Evolutionary conservation across 2,329 filamentous ascomycete species (phyloP), one percentile per base, ranked within the genome.

Genomic region (Cordyceps cicadae): DNA sequence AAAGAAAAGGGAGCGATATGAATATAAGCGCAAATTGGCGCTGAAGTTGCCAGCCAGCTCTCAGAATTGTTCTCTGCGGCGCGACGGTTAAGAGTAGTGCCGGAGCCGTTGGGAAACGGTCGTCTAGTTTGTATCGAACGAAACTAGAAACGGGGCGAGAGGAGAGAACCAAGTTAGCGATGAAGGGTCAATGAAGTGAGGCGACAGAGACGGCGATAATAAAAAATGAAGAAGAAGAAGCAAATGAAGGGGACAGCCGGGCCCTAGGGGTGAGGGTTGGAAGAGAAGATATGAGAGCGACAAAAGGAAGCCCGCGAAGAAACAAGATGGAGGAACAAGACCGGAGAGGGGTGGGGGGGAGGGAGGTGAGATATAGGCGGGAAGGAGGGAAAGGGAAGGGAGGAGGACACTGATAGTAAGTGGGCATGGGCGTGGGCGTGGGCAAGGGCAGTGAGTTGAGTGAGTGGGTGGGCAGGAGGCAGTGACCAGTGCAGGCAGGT

Each of bases 241-340:
- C 67, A 68, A 70, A 69, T 67, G 67, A 67, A 63, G 64, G 65
- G 62, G 64, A 67, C 63, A 64, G 64, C 67, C 67, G 65, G 66
- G 67, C 66, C 64, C 64, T 61, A 62, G 61, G 29, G 66, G 62
- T 62, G 49, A 49, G 39, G 21, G 37, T 41, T 21, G 24, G 43
- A 60, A 60, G 21, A 55, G 52, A 55, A 64, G 55, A 62, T 43
- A 34, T 29, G 34, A 49, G 59, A 60, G 59, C 52, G 55, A 60
- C 59, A 60, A 55, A 37, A 60, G 43, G 59, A 60, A 51, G 52
- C 59, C 41, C 59, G 51, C 39, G 59, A 55, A 61, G 65, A 62
- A 54, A 63, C 63, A 62, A 64, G 64, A 60, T 60, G 52, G 55
- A 54, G 41, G 43, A 59, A 56, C 43, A 58, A 63, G 61, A 62